These are phyloP conservation scores for Cladobotryum mycophilum DNA, from an alignment of 2,329 filamentous ascomycete species.

Conservation along the genomic window DNA sequence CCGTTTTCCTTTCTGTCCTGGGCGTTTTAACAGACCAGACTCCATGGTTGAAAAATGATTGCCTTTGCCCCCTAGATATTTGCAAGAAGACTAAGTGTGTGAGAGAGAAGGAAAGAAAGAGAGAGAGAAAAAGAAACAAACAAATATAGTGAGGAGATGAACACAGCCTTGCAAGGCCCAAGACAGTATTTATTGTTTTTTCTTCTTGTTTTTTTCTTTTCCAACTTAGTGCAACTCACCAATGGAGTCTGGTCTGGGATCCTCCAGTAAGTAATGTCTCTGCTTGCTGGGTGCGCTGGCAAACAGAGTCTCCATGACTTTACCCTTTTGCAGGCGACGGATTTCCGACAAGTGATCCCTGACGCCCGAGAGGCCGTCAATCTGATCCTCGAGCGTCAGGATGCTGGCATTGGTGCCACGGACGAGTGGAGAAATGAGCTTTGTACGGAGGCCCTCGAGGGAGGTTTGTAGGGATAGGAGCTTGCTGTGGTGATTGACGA, in stretches of 20 bases:
- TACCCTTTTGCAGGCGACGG: constrained; percentile 72
- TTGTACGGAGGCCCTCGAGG: constrained; percentile 75
- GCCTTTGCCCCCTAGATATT: not conserved
- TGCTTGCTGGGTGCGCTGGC: constrained; percentile 36
- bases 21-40: not conserved
- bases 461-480: constrained; percentile 79
- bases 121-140: not conserved
- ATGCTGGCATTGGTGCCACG: constrained; percentile 61
- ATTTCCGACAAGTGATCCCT: constrained; percentile 71
- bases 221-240: constrained; percentile 2
- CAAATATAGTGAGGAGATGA: not conserved
- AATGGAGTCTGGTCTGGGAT: constrained; percentile 1
- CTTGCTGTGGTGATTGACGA: constrained; percentile 81
- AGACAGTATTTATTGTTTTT: not conserved
- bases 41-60: not conserved
- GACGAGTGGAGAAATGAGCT: constrained; percentile 79
- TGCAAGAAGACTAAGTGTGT: not conserved
- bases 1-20: not conserved
- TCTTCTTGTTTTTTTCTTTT: not conserved
- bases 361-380: constrained; percentile 72
- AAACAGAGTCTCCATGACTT: constrained; percentile 75
- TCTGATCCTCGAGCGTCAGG: constrained; percentile 76
- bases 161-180: not conserved
- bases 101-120: not conserved
- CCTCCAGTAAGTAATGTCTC: constrained; percentile 5